Conservation (phyloP, 2,329 filamentous ascomycete species). For the Phaeosphaeriaceae sp. region DNA sequence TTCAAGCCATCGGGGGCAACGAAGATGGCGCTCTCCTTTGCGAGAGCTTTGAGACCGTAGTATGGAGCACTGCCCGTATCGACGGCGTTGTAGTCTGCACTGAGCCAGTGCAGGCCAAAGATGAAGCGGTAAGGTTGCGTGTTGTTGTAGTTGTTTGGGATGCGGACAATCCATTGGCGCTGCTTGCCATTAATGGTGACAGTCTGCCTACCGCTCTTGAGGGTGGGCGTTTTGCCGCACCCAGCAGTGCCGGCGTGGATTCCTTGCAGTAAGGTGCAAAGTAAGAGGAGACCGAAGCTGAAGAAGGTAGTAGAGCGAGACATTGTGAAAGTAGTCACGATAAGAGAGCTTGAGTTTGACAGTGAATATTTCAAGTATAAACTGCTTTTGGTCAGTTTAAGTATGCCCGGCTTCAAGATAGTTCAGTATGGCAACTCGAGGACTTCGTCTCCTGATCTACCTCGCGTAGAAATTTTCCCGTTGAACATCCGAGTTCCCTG, state of each 20-base stretch:
- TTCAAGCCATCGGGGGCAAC: conserved; percentile 53
- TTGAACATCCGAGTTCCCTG: background rate
- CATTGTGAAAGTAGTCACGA: conserved; percentile 6
- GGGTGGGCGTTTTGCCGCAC: conserved; percentile 21
- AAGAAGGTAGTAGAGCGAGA: conserved; percentile 15
- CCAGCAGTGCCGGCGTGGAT: conserved; percentile 14
- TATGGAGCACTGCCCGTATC: conserved; percentile 38
- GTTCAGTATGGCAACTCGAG: background rate
- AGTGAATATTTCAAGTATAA: background rate
- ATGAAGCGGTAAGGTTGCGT: conserved; percentile 52
- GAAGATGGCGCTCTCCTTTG: conserved; percentile 52
- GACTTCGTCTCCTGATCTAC: background rate
- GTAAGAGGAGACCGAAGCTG: conserved; percentile 12
- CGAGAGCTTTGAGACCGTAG: conserved; percentile 51
- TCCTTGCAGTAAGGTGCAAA: conserved; percentile 12
- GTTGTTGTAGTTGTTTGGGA: conserved; percentile 53
- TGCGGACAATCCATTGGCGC: conserved; percentile 19
- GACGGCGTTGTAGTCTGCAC: conserved; percentile 50
- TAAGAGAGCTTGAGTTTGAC: background rate
- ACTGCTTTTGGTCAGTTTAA: background rate
- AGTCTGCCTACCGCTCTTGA: conserved; percentile 17
- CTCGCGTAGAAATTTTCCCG: background rate
- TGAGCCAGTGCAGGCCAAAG: conserved; percentile 54
- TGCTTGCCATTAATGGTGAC: conserved; percentile 32
- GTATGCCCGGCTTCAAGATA: background rate